Evolutionary conservation across 805 yeast species (phyloP), one percentile per base, ranked within the genome.

Genomic region (Zygosaccharomyces bisporus): DNA sequence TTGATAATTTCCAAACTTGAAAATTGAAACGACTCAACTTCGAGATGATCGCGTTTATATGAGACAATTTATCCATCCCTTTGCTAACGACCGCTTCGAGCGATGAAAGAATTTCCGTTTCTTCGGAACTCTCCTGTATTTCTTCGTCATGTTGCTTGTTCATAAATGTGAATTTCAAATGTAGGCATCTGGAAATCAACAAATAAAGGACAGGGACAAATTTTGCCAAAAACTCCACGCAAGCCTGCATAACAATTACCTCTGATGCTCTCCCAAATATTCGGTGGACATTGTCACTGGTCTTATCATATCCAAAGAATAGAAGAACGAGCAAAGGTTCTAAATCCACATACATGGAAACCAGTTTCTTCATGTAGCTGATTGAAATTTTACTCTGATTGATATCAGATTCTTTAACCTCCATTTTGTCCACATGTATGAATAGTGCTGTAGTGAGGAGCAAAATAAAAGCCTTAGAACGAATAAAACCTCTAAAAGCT

Each of bases 1-100:
- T 80, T 17, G 73, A 66, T 31, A 78, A 65, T 58, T 81, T 71
- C 87, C 87, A 81, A 0, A 85, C 80, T 56, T 77, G 79, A 54
- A 78, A 81, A 54, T 79, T 79, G 34, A 74, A 64, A n/a, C 71
- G 69, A 36, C 81, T 74, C 44, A 81, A 61, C 25, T 68, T 60
- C 14, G 73, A 66, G 41, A 69, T 58, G 10, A 72, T 65, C 20
- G 63, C 59, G 4, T 66, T 51, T 23, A 67, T 57, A 19, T 51
- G 49, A 33, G 61, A 63, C 40, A 63, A 54, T 27, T 62, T 68
- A n/a, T 51, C 56, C 38, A 57, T 46, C 8, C 63, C 42, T 5
- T 50, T 53, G 14, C 40, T 46, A 13, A 56, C 49, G 4, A 66
- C 51, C 3, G 46, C 44, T 6, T 47, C 52, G 0, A 27, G 42